Base-by-base conservation (phyloP, 1,284 basidiomycete species). In the Melampsora larici-populina region DNA sequence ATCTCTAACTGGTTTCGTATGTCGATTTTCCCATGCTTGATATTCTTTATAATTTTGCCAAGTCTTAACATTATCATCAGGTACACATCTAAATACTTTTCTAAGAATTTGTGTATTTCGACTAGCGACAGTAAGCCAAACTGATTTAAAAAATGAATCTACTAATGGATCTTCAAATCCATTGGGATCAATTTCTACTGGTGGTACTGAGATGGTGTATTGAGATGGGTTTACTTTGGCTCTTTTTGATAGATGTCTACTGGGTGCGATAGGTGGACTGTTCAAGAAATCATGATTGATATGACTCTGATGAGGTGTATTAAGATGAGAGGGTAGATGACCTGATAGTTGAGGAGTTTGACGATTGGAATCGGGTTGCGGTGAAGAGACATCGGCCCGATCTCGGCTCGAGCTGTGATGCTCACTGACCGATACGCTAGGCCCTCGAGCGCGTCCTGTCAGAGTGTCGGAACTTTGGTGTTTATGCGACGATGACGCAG, bases 31-130 rank as follows among this genome's bases (percentile, higher is more conserved):
- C 67, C 80, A 71, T 29, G 80, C 80, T 48, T 83, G 83, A 79
- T 92, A 96, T 79, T 94, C 91, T 83, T 90, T 94, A 86, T 96
- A 96, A 82, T 93, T 91, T 81, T 94, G 93, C 95, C 94, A 97
- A 0, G 93, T 94, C 0, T 90, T 91, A 72, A 97, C 89, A 18
- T 90, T 86, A 83, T 97, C 94, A 83, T 97, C 94, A 4, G 94
- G 94, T 51, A 94, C 86, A 67, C 91, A 90, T 82, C 93, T 90
- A 86, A 97, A 97, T 0, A 97, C 93, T 83, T 92, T 94, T 77
- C 93, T 90, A 85, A 89, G 96, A 79, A 96, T 93, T 83, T 95
- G 92, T 79, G 94, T 97, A 91, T 96, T 83, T 48, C 82, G 80
- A 79, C 67, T 82, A 33, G 78, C 79, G 71, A 88, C 89, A 5